Evolutionary conservation across 108 stramenopile genomes (phyloP).

Genomic region (Cafeteria roenbergensis): DNA sequence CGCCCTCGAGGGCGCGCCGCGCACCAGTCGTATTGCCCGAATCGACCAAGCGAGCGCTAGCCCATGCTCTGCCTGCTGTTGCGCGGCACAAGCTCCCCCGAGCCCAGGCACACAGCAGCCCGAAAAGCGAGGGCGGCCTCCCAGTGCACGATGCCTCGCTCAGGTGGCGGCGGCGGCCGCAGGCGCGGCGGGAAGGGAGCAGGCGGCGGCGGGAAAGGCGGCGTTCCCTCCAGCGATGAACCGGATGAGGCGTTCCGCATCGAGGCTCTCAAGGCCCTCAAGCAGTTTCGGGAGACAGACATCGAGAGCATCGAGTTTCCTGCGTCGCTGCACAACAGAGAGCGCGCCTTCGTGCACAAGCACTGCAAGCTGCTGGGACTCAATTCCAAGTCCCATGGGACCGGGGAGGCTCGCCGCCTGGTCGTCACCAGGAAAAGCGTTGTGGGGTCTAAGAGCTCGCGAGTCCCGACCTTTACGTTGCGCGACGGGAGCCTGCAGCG

Average conservation of each 20-base stretch:
- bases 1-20: no score
- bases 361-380: slow-evolving; percentile 15
- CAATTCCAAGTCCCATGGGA: slow-evolving; percentile 11
- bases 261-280: not conserved
- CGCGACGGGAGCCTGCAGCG: not conserved
- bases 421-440: slow-evolving; percentile 11
- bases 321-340: not conserved
- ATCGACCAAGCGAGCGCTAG: no score
- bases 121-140: no score
- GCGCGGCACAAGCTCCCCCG: no score
- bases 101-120: no score
- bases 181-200: no score
- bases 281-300: not conserved
- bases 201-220: no score
- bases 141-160: no score
- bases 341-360: slow-evolving; percentile 24
- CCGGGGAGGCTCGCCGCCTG: slow-evolving; percentile 12
- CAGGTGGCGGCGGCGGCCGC: no score
- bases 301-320: slow-evolving; percentile 3
- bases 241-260: slow-evolving; percentile 15
- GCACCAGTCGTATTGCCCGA: no score
- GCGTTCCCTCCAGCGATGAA: no score
- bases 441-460: not conserved
- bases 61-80: no score
- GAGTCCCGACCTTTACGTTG: slow-evolving; percentile 2